These are phyloP conservation scores for Skeletonema costatum DNA, from an alignment of 108 stramenopile species.

Conservation along the genomic window DNA sequence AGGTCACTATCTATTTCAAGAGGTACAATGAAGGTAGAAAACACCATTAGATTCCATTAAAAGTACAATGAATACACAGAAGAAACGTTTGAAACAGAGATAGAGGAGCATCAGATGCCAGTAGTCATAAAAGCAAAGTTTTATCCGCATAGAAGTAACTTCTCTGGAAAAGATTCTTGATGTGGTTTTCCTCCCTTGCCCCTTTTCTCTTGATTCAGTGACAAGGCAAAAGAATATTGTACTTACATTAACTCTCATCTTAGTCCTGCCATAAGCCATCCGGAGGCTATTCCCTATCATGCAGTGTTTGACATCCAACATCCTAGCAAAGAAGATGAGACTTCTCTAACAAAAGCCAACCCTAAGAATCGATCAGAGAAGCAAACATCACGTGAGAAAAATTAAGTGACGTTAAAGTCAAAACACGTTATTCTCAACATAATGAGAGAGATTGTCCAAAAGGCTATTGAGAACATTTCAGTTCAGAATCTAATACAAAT, in stretches of 20 bases:
- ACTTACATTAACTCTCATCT: background rate
- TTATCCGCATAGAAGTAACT: background rate
- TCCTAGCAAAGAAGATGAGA: too few species aligned
- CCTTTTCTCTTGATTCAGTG: background rate
- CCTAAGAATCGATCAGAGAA: background rate
- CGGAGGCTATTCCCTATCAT: too few species aligned
- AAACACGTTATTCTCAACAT: background rate
- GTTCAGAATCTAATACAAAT: conserved; percentile 16
- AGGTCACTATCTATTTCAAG: background rate
- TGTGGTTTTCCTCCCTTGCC: background rate
- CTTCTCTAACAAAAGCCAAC: background rate
- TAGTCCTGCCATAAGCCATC: background rate
- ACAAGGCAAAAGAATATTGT: background rate
- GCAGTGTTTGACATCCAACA: too few species aligned
- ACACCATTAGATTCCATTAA: background rate
- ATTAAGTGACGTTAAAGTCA: background rate
- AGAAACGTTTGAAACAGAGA: background rate
- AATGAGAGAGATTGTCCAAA: background rate
- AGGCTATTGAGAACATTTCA: conserved; percentile 24
- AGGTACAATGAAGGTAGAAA: background rate
- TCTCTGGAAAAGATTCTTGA: background rate
- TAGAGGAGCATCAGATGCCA: background rate
- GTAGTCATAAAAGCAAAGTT: conserved; percentile 1
- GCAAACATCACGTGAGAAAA: background rate
- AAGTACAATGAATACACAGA: background rate